These are phyloP conservation scores for Perilla frutescens DNA, from an alignment of 257 asterid genomes.

Conservation along the genomic window DNA sequence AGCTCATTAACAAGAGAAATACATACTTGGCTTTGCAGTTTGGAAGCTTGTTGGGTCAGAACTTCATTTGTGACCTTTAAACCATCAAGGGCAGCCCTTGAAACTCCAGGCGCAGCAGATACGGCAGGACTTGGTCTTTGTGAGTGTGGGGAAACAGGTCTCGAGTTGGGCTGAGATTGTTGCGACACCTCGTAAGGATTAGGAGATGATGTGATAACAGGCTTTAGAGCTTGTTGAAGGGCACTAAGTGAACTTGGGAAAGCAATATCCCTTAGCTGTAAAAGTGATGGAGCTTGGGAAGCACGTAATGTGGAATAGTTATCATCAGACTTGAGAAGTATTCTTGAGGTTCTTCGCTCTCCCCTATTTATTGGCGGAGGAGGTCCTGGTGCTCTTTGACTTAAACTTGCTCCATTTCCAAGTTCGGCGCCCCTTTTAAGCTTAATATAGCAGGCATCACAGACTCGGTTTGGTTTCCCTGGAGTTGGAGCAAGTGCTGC, in stretches of 20 bases:
- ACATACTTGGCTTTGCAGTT: conserved; percentile 69
- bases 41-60: conserved; percentile 74
- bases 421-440: conserved; percentile 67
- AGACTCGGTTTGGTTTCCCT: conserved; percentile 90
- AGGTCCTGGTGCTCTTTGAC: conserved; percentile 49
- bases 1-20: conserved; percentile 24
- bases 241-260: conserved; percentile 91
- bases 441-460: conserved; percentile 77
- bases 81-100: conserved; percentile 81
- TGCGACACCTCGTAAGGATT: conserved; percentile 41
- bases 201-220: conserved; percentile 52
- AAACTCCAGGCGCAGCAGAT: conserved; percentile 64
- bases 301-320: conserved; percentile 62
- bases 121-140: conserved; percentile 85
- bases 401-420: conserved; percentile 44
- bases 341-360: conserved; percentile 56
- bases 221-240: conserved; percentile 75
- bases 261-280: conserved; percentile 82
- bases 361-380: conserved; percentile 55
- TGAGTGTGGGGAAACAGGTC: conserved; percentile 80
- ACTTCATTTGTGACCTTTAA: conserved; percentile 78
- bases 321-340: conserved; percentile 69
- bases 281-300: conserved; percentile 88
- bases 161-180: conserved; percentile 61
- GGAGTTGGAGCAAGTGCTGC: conserved; percentile 96